phyloP scores from a whole-genome alignment of 805 yeast genomes.

The Metschnikowia amazonensis region DNA sequence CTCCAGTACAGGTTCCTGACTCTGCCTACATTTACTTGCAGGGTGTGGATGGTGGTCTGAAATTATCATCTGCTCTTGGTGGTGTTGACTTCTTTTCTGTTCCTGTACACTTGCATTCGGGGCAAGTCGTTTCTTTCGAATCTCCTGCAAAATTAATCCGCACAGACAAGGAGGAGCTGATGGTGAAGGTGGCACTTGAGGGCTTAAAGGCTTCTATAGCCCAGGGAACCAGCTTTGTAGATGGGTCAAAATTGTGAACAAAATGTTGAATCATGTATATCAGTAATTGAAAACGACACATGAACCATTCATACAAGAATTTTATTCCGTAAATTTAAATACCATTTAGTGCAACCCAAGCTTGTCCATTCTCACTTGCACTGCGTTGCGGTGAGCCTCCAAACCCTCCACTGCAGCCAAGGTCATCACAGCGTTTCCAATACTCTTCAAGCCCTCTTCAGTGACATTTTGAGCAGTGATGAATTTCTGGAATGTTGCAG shows the following conservation, averaged over 20 bases:
- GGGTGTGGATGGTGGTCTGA: conserved; percentile 47
- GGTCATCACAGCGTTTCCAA: conserved; percentile 95
- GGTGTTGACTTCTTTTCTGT: conserved; percentile 46
- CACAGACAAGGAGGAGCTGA: conserved; percentile 28
- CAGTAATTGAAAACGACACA: background rate
- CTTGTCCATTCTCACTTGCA: conserved; percentile 87
- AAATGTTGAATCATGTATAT: background rate
- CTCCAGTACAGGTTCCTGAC: conserved; percentile 31
- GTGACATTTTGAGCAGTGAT: conserved; percentile 91
- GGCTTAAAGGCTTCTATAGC: conserved; percentile 39
- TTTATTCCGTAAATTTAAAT: background rate
- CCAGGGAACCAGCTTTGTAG: conserved; percentile 40
- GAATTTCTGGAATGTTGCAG: conserved; percentile 91
- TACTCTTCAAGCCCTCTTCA: conserved; percentile 75
- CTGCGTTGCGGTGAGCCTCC: conserved; percentile 97
- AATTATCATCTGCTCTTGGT: conserved; percentile 34
- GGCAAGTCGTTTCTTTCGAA: conserved; percentile 34
- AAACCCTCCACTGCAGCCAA: conserved; percentile 95
- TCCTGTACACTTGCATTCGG: conserved; percentile 42
- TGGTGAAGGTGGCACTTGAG: conserved; percentile 35
- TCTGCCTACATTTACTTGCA: conserved; percentile 53
- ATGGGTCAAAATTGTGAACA: conserved; percentile 32
- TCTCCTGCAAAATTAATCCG: conserved; percentile 33
- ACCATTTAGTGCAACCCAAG: conserved; percentile 47
- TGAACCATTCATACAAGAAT: background rate